Conservation (phyloP, 345 rosid species). For the Erucastrum elatum region DNA sequence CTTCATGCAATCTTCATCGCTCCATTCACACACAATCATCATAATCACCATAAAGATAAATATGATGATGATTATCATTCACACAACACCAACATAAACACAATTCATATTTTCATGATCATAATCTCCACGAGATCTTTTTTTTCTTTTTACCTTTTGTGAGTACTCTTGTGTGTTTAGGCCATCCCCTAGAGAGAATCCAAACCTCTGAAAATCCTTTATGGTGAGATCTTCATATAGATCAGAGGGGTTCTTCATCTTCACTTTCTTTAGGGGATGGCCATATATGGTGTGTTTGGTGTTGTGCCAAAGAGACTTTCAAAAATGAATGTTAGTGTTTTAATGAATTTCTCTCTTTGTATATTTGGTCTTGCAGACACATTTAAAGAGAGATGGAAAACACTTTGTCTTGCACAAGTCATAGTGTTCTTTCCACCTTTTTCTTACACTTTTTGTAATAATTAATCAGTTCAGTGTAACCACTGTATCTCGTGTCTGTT, state of each 20-base stretch:
- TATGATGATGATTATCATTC: constrained; percentile 20
- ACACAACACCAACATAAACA: constrained; percentile 33
- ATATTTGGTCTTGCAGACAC: constrained; percentile 41
- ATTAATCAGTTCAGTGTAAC: constrained; percentile 15
- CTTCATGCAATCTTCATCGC: constrained; percentile 48
- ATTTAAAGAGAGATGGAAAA: constrained; percentile 24
- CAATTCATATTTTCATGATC: not conserved
- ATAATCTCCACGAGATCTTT: not conserved
- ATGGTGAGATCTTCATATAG: constrained; percentile 29
- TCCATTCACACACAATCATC: constrained; percentile 40
- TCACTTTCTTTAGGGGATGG: constrained; percentile 33
- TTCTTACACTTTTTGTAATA: constrained; percentile 2
- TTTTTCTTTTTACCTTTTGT: constrained; percentile 25
- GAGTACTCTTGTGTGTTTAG: constrained; percentile 25
- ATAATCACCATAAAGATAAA: constrained; percentile 23
- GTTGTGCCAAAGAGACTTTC: constrained; percentile 42
- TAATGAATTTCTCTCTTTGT: constrained; percentile 35
- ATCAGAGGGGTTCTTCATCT: constrained; percentile 29
- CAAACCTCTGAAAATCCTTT: constrained; percentile 21
- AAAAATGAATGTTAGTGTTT: constrained; percentile 30
- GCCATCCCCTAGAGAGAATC: constrained; percentile 36
- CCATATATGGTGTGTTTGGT: constrained; percentile 26
- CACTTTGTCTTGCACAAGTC: constrained; percentile 18
- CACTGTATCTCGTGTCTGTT: constrained; percentile 11
- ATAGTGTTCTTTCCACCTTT: constrained; percentile 32